Conservation (phyloP, 2,329 filamentous ascomycete species). For the Acrocalymma vagum region DNA sequence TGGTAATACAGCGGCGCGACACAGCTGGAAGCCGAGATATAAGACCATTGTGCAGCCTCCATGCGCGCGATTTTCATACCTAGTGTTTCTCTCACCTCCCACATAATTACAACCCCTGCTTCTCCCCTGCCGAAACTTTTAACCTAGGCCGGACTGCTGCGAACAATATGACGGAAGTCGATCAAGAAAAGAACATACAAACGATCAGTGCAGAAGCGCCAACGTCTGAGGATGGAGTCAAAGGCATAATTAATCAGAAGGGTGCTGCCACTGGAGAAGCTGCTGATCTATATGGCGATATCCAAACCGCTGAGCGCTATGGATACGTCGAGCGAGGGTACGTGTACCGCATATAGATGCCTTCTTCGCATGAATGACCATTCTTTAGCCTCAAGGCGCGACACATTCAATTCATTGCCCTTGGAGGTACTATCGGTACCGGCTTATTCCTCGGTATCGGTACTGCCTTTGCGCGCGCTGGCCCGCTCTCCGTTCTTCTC, state of each 20-base stretch:
- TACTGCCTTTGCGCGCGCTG: slow-evolving; percentile 40
- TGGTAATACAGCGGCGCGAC: too few species aligned
- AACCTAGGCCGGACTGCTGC: slow-evolving; percentile 2
- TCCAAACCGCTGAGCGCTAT: slow-evolving; percentile 59
- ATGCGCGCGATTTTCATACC: too few species aligned
- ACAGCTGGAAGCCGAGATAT: too few species aligned
- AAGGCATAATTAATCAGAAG: slow-evolving; percentile 33
- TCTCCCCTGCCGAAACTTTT: not conserved
- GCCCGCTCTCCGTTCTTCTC: slow-evolving; percentile 46
- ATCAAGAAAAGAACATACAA: slow-evolving; percentile 37
- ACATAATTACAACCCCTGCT: slow-evolving; percentile 1
- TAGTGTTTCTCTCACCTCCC: slow-evolving; percentile 6
- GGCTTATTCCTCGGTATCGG: slow-evolving; percentile 47
- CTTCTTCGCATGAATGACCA: slow-evolving; percentile 14
- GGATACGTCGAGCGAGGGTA: slow-evolving; percentile 61
- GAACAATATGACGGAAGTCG: slow-evolving; percentile 30
- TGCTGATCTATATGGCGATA: slow-evolving; percentile 61
- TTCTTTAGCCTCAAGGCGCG: slow-evolving; percentile 55
- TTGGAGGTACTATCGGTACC: slow-evolving; percentile 63
- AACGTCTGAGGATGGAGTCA: slow-evolving; percentile 27
- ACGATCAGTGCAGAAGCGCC: slow-evolving; percentile 22
- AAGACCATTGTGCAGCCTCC: too few species aligned
- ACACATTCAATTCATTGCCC: slow-evolving; percentile 68
- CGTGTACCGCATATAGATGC: slow-evolving; percentile 14
- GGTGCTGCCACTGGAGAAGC: slow-evolving; percentile 53